These are phyloP conservation scores for Coniochaeta ligniaria DNA, from an alignment of 2,329 filamentous ascomycete genomes.

Conservation along the genomic window DNA sequence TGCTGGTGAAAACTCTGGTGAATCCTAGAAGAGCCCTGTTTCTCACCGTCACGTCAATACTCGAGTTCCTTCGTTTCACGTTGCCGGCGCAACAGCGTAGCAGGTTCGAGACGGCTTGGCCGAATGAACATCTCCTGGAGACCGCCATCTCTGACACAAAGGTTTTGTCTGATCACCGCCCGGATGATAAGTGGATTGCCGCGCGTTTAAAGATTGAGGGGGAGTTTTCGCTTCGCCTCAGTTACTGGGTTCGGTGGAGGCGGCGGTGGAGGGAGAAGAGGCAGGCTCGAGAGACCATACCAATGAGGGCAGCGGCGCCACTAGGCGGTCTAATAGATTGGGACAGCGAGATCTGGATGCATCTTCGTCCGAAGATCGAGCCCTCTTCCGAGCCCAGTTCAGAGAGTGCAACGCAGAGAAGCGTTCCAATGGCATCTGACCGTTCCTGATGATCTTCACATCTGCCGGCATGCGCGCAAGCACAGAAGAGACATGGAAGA, in stretches of 20 bases:
- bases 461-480: not conserved
- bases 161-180: conserved; percentile 44
- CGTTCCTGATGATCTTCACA: not conserved
- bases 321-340: conserved; percentile 23
- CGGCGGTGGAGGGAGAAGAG: conserved; percentile 6
- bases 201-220: conserved; percentile 49
- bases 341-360: conserved; percentile 24
- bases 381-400: not conserved
- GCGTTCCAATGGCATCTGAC: not conserved
- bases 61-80: conserved; percentile 54
- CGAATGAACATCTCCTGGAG: conserved; percentile 43
- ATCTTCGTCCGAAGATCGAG: conserved; percentile 17
- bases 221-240: conserved; percentile 44
- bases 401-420: not conserved
- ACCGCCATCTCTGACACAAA: conserved; percentile 29
- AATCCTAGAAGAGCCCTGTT: conserved; percentile 55
- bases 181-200: conserved; percentile 51
- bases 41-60: conserved; percentile 53
- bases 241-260: conserved; percentile 32
- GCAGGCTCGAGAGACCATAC: conserved; percentile 18
- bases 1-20: conserved; percentile 56
- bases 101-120: conserved; percentile 39
- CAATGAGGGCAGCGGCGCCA: conserved; percentile 27
- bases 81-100: conserved; percentile 36
- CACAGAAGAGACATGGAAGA: not conserved